These are phyloP conservation scores for Chlamydomonas reinhardtii DNA, from an alignment of 163 green algal genomes.

Conservation along the genomic window DNA sequence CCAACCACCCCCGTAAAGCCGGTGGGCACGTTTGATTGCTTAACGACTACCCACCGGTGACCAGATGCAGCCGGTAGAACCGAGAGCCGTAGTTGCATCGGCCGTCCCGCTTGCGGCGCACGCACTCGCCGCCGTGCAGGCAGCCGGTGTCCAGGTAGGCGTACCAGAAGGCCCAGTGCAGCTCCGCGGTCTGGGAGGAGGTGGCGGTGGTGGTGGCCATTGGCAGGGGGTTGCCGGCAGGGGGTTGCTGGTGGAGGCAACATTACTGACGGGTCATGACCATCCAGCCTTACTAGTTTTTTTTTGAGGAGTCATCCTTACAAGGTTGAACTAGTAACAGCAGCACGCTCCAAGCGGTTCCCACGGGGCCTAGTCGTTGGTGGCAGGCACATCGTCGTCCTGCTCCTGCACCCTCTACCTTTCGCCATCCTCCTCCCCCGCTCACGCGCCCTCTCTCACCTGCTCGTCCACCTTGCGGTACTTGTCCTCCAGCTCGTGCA, in stretches of 20 bases:
- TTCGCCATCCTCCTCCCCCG: too few relatives aligned
- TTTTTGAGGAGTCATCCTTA: too few relatives aligned
- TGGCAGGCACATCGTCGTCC: too few relatives aligned
- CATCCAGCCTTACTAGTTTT: too few relatives aligned
- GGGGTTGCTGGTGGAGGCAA: too few relatives aligned
- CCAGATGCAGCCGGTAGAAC: conserved; percentile 56
- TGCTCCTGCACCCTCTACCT: too few relatives aligned
- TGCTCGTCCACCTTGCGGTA: conserved; percentile 49
- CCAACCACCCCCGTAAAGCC: too few relatives aligned
- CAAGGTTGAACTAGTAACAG: too few relatives aligned
- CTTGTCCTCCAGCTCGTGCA: conserved; percentile 36
- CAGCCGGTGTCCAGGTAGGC: conserved; percentile 55
- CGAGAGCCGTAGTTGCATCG: conserved; percentile 61
- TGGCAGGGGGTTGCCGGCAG: not conserved
- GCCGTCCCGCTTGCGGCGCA: not conserved
- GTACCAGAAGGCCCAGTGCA: conserved; percentile 76
- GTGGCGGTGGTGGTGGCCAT: not conserved
- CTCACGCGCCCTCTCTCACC: not conserved
- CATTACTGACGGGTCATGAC: too few relatives aligned
- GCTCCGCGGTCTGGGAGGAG: conserved; percentile 52
- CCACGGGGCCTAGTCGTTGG: too few relatives aligned
- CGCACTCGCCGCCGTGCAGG: conserved; percentile 66
- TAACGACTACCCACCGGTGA: conserved; percentile 43
- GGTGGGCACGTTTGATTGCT: too few relatives aligned
- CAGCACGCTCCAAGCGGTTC: too few relatives aligned